Percentiles rank a stretch among this genome's conserved stretches.
Evolutionary conservation across 2,329 filamentous ascomycete genomes (phyloP).

Genomic region (Lasiodiplodia hormozganensis): DNA sequence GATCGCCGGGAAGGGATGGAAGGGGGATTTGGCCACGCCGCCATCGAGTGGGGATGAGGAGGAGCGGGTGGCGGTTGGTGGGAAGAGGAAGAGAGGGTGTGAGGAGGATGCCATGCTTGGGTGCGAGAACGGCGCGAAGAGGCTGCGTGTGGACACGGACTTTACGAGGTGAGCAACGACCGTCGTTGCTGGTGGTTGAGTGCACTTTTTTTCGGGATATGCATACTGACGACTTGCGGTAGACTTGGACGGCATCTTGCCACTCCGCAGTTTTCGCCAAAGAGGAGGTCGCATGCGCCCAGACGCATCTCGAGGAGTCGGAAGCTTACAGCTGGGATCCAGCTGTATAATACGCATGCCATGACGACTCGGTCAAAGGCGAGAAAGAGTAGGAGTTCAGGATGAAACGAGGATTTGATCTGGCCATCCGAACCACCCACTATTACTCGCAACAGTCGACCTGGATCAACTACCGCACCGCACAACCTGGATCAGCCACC

Average conservation of each 20-base stretch:
- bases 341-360: conserved; percentile 5
- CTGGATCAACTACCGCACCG: background rate
- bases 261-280: background rate
- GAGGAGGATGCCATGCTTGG: background rate
- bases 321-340: background rate
- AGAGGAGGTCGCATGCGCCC: background rate
- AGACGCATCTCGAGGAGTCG: background rate
- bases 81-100: conserved; percentile 3
- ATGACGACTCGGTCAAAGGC: conserved; percentile 20
- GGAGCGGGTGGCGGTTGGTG: background rate
- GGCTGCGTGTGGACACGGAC: background rate
- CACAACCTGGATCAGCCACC: no score
- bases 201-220: background rate
- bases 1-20: background rate
- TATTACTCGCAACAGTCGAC: background rate
- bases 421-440: background rate
- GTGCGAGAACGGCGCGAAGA: background rate
- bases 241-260: background rate
- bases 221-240: background rate
- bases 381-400: background rate
- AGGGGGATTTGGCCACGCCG: conserved; percentile 4
- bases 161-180: background rate
- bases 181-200: background rate
- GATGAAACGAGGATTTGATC: background rate
- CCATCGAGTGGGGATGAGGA: conserved; percentile 10